Evolutionary conservation across 768 basidiomycete genomes (phyloP), one percentile per base, ranked within the genome.

Genomic region (Kwoniella dejecticola): DNA sequence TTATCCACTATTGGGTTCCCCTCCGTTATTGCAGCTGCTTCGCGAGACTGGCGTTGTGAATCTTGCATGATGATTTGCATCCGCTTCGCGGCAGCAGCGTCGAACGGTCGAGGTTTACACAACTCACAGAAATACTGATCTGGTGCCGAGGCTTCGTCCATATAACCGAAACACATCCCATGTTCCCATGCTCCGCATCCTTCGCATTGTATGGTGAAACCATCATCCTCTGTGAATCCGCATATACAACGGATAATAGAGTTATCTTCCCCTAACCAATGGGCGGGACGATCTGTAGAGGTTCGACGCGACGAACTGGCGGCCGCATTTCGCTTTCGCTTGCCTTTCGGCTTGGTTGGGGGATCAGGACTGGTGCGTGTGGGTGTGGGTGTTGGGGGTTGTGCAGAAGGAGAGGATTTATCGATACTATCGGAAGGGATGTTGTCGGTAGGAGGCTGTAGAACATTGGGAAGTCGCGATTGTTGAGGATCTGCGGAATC

Each of bases 121-220:
- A 82, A 71, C 83, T 89, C 89, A 77, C 91, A 96, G 41, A 69
- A 70, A 40, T 69, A 78, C 1, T 66, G 62, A 21, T 72, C 67
- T 12, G 74, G 72, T 10, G 70, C 69, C 23, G 79, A 78, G 82
- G 89, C 92, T 58, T 87, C 84, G 47, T 91, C 89, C 13, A 61
- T 52, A 50, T 81, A 79, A 7, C 79, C 76, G 52, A 82, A 80
- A 79, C 92, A 93, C 7, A 85, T 86, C 6, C 85, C 86, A 79
- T 94, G 91, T 68, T 87, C 88, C 90, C 91, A 93, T 38, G 87
- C 84, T 21, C 83, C 84, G 74, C 91, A 94, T 49, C 81, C 75
- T 76, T 93, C 91, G 79, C 91, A 94, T 10, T 88, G 89, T 64
- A 93, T 89, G 10, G 86, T 88, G 76, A 88, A 89, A 21, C 90